A percentile compares a stretch with the other conserved stretches of the same genome.
These are phyloP conservation scores for Acanthamoeba castellanii DNA, from an alignment of 208 protist genomes.

Conservation along the genomic window DNA sequence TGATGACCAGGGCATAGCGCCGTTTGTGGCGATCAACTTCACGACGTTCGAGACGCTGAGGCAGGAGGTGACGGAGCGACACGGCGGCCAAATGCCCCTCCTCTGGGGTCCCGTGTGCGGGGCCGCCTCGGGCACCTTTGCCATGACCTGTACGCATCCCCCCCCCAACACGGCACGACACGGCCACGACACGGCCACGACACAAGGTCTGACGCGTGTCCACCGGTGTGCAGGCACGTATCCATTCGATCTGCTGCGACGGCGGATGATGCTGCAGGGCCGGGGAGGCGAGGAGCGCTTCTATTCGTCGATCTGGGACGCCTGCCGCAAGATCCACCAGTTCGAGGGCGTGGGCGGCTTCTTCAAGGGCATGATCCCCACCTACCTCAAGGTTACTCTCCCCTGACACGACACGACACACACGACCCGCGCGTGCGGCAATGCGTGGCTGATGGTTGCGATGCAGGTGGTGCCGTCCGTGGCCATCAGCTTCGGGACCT, in stretches of 20 bases:
- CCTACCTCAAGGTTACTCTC: too few species aligned
- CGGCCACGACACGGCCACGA: not conserved
- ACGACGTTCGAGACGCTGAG: conserved; percentile 47
- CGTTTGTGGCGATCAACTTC: conserved; percentile 57
- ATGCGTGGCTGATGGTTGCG: too few species aligned
- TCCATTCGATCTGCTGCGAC: conserved; percentile 54
- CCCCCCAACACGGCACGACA: not conserved
- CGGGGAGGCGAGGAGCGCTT: conserved; percentile 14
- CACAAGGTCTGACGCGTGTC: too few species aligned
- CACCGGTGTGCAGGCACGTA: not conserved
- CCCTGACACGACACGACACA: not conserved
- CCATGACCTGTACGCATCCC: conserved; percentile 25
- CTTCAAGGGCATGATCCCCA: conserved; percentile 43
- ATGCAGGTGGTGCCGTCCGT: conserved; percentile 36
- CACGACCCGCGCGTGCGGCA: not conserved
- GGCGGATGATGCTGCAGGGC: conserved; percentile 59
- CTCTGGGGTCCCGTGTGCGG: conserved; percentile 34
- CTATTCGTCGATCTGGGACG: not conserved
- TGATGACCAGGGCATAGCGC: conserved; percentile 24
- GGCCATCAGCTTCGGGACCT: conserved; percentile 50
- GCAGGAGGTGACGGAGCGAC: conserved; percentile 5
- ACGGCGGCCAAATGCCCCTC: conserved; percentile 10
- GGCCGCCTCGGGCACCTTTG: conserved; percentile 23
- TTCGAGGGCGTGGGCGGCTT: conserved; percentile 48
- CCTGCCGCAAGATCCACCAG: conserved; percentile 51